Percentiles rank a stretch among this genome's conserved stretches.
Evolutionary conservation across 2,329 filamentous ascomycete genomes (phyloP).

Genomic region (Fusarium gaditjirri): DNA sequence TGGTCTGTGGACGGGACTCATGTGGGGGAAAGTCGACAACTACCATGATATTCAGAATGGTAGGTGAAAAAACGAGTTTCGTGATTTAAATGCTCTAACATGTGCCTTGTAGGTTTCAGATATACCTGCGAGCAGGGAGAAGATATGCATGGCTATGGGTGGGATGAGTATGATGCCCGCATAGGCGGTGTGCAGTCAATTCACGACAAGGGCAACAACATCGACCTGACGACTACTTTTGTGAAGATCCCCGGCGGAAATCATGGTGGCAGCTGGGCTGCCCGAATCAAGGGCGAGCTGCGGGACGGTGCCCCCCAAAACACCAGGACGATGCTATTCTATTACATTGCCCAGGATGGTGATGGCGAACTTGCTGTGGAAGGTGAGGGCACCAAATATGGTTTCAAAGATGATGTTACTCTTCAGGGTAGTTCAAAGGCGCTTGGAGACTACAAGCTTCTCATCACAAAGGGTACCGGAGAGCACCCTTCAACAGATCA

Average conservation of each 20-base stretch:
- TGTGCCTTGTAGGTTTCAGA: conserved; percentile 72
- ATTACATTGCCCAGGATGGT: conserved; percentile 86
- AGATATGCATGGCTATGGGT: conserved; percentile 94
- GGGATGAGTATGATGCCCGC: conserved; percentile 95
- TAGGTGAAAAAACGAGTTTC: conserved; percentile 52
- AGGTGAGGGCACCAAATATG: conserved; percentile 61
- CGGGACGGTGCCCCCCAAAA: conserved; percentile 73
- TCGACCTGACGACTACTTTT: conserved; percentile 94
- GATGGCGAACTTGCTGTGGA: conserved; percentile 71
- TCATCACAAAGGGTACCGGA: conserved; percentile 76
- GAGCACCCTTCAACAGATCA: conserved; percentile 73
- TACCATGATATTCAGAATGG: conserved; percentile 80
- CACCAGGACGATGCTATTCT: conserved; percentile 80
- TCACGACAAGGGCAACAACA: conserved; percentile 85
- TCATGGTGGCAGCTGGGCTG: conserved; percentile 92
- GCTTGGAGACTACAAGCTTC: conserved; percentile 83
- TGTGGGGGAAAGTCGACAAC: conserved; percentile 89
- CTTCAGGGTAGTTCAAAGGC: conserved; percentile 76
- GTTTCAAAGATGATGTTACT: conserved; percentile 70
- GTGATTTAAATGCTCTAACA: conserved; percentile 8
- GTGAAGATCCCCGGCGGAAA: conserved; percentile 89
- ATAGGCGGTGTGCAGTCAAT: conserved; percentile 90
- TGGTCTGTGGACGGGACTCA: conserved; percentile 82
- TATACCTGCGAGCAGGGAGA: conserved; percentile 97
- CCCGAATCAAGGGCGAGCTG: conserved; percentile 83